phyloP scores from a whole-genome alignment of 1,139 yeast species.

The Candida neerlandica region DNA sequence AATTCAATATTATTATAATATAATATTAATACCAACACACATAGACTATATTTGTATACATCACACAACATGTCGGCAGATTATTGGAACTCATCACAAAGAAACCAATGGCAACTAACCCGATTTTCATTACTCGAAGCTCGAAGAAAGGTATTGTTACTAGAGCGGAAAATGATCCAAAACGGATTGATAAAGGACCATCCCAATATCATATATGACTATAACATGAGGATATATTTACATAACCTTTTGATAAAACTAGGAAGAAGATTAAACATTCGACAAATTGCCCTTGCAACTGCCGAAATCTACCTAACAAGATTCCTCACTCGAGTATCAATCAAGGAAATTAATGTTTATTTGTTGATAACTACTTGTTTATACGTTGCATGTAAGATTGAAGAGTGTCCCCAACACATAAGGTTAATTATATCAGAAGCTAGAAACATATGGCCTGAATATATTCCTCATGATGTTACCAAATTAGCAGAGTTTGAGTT shows the following conservation, averaged over 20 bases:
- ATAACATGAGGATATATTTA: slow-evolving; percentile 66
- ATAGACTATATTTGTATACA: no score
- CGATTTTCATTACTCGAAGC: slow-evolving; percentile 42
- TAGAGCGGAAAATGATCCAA: slow-evolving; percentile 50
- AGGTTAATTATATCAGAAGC: slow-evolving; percentile 83
- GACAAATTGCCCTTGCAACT: slow-evolving; percentile 86
- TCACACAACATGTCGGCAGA: slow-evolving; percentile 44
- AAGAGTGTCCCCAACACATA: slow-evolving; percentile 94
- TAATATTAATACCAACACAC: neutral
- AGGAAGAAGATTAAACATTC: slow-evolving; percentile 72
- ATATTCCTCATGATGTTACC: slow-evolving; percentile 87
- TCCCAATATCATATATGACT: slow-evolving; percentile 54
- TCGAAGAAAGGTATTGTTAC: slow-evolving; percentile 38
- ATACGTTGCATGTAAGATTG: slow-evolving; percentile 89
- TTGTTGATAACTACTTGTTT: slow-evolving; percentile 81
- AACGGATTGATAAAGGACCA: slow-evolving; percentile 49
- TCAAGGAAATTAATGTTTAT: slow-evolving; percentile 82
- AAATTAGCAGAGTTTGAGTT: slow-evolving; percentile 97
- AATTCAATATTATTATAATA: no score
- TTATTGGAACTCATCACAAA: slow-evolving; percentile 50
- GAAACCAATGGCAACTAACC: slow-evolving; percentile 47
- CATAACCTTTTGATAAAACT: slow-evolving; percentile 71
- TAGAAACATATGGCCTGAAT: slow-evolving; percentile 91
- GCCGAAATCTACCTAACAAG: slow-evolving; percentile 83
- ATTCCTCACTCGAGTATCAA: slow-evolving; percentile 69